Evolutionary conservation across 441 rosid genomes (phyloP).

Genomic region (Francoa sonchifolia): DNA sequence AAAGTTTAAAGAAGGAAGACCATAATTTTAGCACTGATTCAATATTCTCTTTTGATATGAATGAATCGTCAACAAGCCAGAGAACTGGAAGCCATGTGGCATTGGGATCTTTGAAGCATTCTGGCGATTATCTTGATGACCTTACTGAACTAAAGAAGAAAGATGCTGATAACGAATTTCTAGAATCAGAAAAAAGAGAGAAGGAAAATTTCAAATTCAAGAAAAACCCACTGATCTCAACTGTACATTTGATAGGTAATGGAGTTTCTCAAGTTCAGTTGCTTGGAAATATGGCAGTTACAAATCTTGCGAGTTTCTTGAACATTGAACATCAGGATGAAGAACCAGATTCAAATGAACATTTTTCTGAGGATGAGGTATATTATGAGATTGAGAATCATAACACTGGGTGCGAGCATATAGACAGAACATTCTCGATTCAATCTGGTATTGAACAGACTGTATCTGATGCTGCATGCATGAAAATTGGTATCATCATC

Average conservation of each 20-base stretch:
- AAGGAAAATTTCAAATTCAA: conserved; percentile 29
- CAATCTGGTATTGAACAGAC: conserved; percentile 81
- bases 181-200: conserved; percentile 37
- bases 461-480: conserved; percentile 74
- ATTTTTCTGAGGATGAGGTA: conserved; percentile 44
- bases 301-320: conserved; percentile 76
- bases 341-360: conserved; percentile 58
- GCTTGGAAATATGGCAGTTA: conserved; percentile 92
- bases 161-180: conserved; percentile 30
- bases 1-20: conserved; percentile 31
- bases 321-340: conserved; percentile 69
- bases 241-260: conserved; percentile 89
- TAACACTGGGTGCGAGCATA: conserved; percentile 27
- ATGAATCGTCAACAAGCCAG: conserved; percentile 32
- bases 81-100: conserved; percentile 29
- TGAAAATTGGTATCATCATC: conserved; percentile 87
- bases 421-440: conserved; percentile 59
- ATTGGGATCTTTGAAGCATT: conserved; percentile 34
- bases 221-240: conserved; percentile 79
- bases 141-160: conserved; percentile 70
- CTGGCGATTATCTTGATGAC: conserved; percentile 46
- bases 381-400: conserved; percentile 60
- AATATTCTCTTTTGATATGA: conserved; percentile 31
- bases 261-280: conserved; percentile 97
- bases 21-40: conserved; percentile 34